Evolutionary conservation across 1,139 yeast genomes (phyloP).

Genomic region (Torulaspora globosa): DNA sequence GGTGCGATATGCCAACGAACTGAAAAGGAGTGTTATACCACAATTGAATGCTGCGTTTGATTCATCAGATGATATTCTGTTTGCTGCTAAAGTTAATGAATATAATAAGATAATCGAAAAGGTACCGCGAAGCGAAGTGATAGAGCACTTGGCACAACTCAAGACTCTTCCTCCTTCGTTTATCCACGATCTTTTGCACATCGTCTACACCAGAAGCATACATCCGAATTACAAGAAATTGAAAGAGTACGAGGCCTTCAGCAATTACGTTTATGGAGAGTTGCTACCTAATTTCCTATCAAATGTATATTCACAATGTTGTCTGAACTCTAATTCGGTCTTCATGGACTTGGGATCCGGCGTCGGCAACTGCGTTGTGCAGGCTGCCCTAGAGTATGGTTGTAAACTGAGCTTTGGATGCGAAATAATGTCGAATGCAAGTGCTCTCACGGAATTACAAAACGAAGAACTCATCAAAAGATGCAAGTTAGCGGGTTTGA

Average conservation of each 20-base stretch:
- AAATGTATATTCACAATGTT: constrained; percentile 62
- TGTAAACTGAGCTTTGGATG: constrained; percentile 76
- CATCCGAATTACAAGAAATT: constrained; percentile 67
- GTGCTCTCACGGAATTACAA: constrained; percentile 62
- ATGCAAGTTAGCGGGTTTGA: constrained; percentile 59
- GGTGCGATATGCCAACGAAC: constrained; percentile 38
- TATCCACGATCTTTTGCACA: constrained; percentile 64
- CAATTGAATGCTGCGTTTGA: constrained; percentile 44
- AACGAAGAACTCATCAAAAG: constrained; percentile 54
- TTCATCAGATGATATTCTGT: constrained; percentile 36
- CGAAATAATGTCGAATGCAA: constrained; percentile 83
- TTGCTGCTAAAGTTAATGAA: constrained; percentile 39
- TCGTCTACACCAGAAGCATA: constrained; percentile 72
- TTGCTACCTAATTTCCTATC: constrained; percentile 73
- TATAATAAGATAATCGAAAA: constrained; percentile 41
- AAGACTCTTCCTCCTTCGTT: constrained; percentile 51
- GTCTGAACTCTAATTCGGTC: constrained; percentile 48
- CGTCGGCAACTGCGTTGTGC: constrained; percentile 87
- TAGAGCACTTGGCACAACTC: constrained; percentile 39
- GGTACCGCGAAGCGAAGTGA: constrained; percentile 38
- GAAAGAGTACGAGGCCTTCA: constrained; percentile 75
- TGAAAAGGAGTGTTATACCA: constrained; percentile 47
- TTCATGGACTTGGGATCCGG: constrained; percentile 91
- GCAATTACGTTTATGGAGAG: constrained; percentile 91
- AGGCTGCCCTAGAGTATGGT: constrained; percentile 85